phyloP scores from a whole-genome alignment of 2,329 filamentous ascomycete genomes.

The Gaeumannomyces tritici region DNA sequence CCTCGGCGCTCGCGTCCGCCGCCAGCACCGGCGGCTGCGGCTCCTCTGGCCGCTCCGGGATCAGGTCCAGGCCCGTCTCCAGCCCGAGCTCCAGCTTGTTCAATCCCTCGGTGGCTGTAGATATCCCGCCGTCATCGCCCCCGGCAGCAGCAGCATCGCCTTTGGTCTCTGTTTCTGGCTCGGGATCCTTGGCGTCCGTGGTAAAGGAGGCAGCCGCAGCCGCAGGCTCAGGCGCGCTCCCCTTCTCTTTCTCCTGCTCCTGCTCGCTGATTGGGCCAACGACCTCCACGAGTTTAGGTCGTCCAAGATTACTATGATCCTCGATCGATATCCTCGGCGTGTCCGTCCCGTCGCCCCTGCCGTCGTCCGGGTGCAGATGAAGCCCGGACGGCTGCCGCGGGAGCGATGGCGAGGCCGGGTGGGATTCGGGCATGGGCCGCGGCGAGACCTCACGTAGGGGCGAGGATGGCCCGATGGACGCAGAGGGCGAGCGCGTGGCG shows the following conservation, averaged over 20 bases:
- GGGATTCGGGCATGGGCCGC: neutral
- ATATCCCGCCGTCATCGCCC: neutral
- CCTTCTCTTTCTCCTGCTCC: neutral
- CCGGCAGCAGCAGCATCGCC: too few species aligned
- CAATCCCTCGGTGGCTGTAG: neutral
- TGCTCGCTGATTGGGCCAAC: conserved; percentile 7
- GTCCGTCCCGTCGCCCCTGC: neutral
- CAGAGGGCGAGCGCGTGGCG: conserved; percentile 1
- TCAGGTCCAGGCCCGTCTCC: conserved; percentile 11
- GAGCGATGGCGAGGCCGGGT: neutral
- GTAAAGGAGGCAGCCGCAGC: neutral
- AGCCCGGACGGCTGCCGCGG: neutral
- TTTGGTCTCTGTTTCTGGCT: neutral
- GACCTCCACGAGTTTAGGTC: conserved; percentile 9
- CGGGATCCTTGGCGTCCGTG: neutral
- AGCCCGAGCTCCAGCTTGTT: neutral
- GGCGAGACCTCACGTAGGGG: neutral
- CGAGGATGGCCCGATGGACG: conserved; percentile 7
- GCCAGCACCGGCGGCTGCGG: conserved; percentile 47
- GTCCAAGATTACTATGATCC: conserved; percentile 25
- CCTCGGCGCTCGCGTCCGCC: conserved; percentile 51
- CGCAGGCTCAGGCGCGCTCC: neutral
- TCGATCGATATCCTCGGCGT: conserved; percentile 36
- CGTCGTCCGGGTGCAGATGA: neutral
- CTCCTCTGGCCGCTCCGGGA: conserved; percentile 41